Conservation (phyloP, 176 grass and related monocot species). For the Aegilops bicornis region DNA sequence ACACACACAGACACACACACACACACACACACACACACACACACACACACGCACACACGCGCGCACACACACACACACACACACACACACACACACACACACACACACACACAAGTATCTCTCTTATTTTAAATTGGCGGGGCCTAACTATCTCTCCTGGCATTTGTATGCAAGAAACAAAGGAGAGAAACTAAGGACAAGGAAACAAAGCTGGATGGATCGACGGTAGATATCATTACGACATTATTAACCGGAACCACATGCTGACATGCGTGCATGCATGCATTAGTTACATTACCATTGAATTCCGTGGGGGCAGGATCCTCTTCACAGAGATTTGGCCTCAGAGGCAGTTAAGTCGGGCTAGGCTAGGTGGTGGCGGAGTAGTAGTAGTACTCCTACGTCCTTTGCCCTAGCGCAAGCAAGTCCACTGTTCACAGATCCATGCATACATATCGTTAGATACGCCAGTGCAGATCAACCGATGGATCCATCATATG, state of each 20-base stretch:
- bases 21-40: too few species aligned
- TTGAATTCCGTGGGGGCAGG: conserved; percentile 31
- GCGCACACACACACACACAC: too few species aligned
- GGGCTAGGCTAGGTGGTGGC: background rate
- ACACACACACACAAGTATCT: background rate
- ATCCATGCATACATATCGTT: background rate
- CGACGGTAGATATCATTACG: background rate
- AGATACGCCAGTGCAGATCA: background rate
- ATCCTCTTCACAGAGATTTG: conserved; percentile 34
- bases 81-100: background rate
- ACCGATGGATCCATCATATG: background rate
- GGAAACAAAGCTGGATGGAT: background rate
- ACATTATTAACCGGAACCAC: conserved; percentile 19
- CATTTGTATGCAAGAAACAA: background rate
- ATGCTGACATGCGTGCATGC: conserved; percentile 11
- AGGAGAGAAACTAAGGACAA: background rate
- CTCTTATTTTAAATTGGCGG: background rate
- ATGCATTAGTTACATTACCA: conserved; percentile 14
- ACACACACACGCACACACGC: too few species aligned
- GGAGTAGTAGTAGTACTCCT: too few species aligned
- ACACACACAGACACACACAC: background rate
- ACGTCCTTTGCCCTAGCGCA: background rate
- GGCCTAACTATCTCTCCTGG: background rate
- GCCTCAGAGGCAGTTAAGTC: conserved; percentile 31
- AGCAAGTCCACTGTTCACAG: conserved; percentile 9